Base-by-base conservation (phyloP, 169 alveolate species). In the Amoebophrya sp. region DNA sequence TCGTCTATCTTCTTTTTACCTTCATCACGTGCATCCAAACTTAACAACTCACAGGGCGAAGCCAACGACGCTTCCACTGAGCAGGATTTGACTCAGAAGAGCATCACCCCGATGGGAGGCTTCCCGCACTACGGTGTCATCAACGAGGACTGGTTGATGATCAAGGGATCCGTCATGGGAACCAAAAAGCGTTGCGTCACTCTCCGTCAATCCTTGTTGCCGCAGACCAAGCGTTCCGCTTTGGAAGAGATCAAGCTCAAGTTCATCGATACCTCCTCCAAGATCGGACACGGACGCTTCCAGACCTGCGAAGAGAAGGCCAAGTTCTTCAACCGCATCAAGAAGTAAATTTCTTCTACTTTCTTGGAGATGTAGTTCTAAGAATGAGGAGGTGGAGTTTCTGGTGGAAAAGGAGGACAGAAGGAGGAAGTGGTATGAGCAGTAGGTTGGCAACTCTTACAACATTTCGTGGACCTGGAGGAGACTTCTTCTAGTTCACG, bases 211-310 rank as follows among this genome's bases (percentile, higher is more conserved):
- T 96, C 99, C 41, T 95, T 99, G 91, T 95, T 97, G 93, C 98
- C 99, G 91, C 99, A 97, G 94, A 97, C 96, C 54, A 41, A 94
- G 94, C 91, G 99, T 93, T 96, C 95, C 93, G 99, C 99, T 54
- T 94, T 96, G 91, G 99, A 98, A 83, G 97, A 95, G 95, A 95
- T 98, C 94, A 95, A 96, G 55, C 97, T 98, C 90, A 98, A 98
- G 97, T 99, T 99, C 97, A 99, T 99, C 96, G 99, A 99, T 95
- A 99, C 99, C 38, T 97, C 99, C 34, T 97, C 99, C 94, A 99
- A 99, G 97, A 96, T 97, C 93, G 99, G 99, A 36, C 99, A 99
- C 95, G 99, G 99, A 83, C 96, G 99, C 95, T 99, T 98, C 99
- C 99, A 99, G 96, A 99, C 99, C 91, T 93, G 97, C 78, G 99